Evolutionary conservation across 179 eudicot species (phyloP).

Genomic region (Spinacia oleracea): DNA sequence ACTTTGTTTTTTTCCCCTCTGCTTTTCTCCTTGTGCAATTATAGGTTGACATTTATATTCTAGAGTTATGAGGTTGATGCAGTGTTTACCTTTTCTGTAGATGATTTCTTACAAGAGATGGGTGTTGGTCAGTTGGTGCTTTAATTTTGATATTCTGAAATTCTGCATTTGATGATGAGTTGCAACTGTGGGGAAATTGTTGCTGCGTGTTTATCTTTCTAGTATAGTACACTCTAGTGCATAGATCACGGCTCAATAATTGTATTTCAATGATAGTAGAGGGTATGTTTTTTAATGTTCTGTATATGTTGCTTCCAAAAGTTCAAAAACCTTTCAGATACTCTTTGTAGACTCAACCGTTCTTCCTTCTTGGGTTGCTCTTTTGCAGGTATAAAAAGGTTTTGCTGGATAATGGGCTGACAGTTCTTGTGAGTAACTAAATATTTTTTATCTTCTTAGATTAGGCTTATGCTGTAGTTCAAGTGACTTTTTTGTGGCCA

Average conservation of each 20-base stretch:
- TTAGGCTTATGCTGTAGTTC: not conserved
- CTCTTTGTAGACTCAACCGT: not conserved
- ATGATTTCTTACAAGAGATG: not conserved
- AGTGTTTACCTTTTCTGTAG: not conserved
- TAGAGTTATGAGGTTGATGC: not conserved
- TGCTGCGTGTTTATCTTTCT: not conserved
- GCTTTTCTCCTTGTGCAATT: not conserved
- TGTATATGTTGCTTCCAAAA: not conserved
- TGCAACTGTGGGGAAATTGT: slow-evolving; percentile 7
- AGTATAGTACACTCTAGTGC: not conserved
- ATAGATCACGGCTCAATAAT: not conserved
- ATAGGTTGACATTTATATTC: not conserved
- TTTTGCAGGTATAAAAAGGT: slow-evolving; percentile 78
- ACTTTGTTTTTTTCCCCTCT: not conserved
- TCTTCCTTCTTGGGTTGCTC: slow-evolving; percentile 12
- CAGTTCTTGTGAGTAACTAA: slow-evolving; percentile 18
- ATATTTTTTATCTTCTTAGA: not conserved
- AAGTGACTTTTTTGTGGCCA: slow-evolving; percentile 11
- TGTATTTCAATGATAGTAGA: slow-evolving; percentile 1
- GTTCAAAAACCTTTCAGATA: not conserved
- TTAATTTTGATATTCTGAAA: not conserved
- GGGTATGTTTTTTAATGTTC: not conserved
- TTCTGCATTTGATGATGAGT: not conserved
- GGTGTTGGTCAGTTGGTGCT: not conserved
- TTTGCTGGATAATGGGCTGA: slow-evolving; percentile 82